Evolutionary conservation across 768 basidiomycete species (phyloP), one percentile per base, ranked within the genome.

Genomic region (Kwoniella dejecticola): DNA sequence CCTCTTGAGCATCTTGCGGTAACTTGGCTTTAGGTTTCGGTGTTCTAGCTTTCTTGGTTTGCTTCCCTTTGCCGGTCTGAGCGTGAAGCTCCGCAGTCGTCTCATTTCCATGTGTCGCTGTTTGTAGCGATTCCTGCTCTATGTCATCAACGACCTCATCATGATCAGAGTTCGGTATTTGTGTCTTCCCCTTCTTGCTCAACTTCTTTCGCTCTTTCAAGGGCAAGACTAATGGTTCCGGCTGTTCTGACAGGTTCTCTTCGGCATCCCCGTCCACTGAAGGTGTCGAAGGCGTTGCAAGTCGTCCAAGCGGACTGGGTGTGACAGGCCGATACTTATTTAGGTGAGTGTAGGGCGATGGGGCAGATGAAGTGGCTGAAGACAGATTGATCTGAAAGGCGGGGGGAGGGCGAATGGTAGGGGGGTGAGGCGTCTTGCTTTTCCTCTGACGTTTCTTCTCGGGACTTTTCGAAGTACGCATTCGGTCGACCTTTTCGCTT

Each of bases 131-230:
- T n/a, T n/a, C n/a, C n/a, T n/a, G n/a, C n/a, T n/a, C n/a, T n/a
- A n/a, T n/a, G n/a, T n/a, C n/a, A n/a, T n/a, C n/a, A n/a, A n/a
- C n/a, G n/a, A n/a, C n/a, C n/a, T n/a, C n/a, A n/a, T n/a, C n/a
- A n/a, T n/a, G n/a, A n/a, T n/a, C n/a, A n/a, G n/a, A n/a, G n/a
- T n/a, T n/a, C n/a, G n/a, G n/a, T n/a, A n/a, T n/a, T 26, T 55
- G 4, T 30, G 27, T 59, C 70, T 12, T 60, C 63, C 0, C 63
- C 77, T 4, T 61, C 67, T 0, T 57, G 61, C 0, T 66, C 69
- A 2, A 71, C 76, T 4, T 72, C 80, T 26, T 80, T 81, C 17
- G 79, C 68, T 72, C 67, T 29, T 53, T 41, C 13, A 41, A 17
- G 19, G 48, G 30, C 8, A 50, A 41, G 27, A 23, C 30, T 4